These are phyloP conservation scores for Leccinum boreale DNA, from an alignment of 768 basidiomycete genomes.

Conservation along the genomic window DNA sequence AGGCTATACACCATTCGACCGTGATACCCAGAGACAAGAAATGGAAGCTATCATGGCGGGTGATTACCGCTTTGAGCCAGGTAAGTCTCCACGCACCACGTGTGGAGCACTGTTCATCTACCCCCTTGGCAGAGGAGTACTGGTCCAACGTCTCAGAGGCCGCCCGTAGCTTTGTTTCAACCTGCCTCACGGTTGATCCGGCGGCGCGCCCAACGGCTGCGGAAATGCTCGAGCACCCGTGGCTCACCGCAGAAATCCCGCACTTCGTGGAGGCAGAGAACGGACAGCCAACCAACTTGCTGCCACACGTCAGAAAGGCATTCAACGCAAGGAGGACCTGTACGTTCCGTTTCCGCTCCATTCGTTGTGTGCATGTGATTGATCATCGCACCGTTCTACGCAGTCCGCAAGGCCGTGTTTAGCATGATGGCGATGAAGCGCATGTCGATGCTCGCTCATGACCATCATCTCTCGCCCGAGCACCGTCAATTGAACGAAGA, in stretches of 20 bases:
- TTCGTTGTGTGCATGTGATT: neutral
- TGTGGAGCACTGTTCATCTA: neutral
- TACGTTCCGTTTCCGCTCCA: constrained; percentile 37
- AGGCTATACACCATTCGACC: constrained; percentile 96
- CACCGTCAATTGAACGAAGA: constrained; percentile 54
- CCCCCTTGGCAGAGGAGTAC: constrained; percentile 58
- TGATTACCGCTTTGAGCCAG: constrained; percentile 88
- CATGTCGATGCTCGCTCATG: constrained; percentile 54
- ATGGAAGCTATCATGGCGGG: constrained; percentile 95
- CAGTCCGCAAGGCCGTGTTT: constrained; percentile 86
- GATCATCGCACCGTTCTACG: constrained; percentile 1
- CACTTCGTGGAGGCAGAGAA: constrained; percentile 61
- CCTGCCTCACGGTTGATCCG: constrained; percentile 87
- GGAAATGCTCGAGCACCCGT: constrained; percentile 65
- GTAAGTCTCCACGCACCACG: constrained; percentile 17
- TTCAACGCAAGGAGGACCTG: constrained; percentile 88
- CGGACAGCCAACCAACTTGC: constrained; percentile 69
- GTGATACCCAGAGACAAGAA: constrained; percentile 82
- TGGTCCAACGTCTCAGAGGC: constrained; percentile 82
- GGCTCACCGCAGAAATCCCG: constrained; percentile 61
- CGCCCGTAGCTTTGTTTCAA: constrained; percentile 77
- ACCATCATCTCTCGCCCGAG: constrained; percentile 35
- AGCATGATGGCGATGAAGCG: constrained; percentile 84
- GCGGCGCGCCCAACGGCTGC: constrained; percentile 72
- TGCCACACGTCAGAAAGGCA: constrained; percentile 86